Evolutionary conservation across 2,329 filamentous ascomycete genomes (phyloP).

Genomic region (Capronia epimyces): DNA sequence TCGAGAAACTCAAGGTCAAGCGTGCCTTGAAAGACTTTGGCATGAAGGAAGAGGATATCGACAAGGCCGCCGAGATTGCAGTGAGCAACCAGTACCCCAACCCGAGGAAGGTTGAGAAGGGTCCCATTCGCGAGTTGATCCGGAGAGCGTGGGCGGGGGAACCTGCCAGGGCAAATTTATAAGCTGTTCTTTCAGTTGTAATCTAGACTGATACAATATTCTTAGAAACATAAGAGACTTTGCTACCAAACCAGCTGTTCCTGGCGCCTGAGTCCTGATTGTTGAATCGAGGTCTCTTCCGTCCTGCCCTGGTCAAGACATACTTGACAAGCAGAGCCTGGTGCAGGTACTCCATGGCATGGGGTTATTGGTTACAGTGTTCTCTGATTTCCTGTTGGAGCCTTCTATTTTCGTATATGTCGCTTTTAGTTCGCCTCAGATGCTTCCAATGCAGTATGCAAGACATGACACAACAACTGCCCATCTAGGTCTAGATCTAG

Average conservation of each 20-base stretch:
- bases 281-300: too few species aligned
- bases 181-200: neutral
- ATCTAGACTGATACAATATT: neutral
- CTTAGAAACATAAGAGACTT: neutral
- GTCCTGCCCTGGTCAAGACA: neutral
- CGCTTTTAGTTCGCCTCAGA: too few species aligned
- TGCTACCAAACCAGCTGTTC: too few species aligned
- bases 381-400: neutral
- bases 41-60: slow-evolving; percentile 57
- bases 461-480: too few species aligned
- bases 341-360: too few species aligned
- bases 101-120: slow-evolving; percentile 50
- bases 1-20: slow-evolving; percentile 51
- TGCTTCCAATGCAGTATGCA: too few species aligned
- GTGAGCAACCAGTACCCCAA: slow-evolving; percentile 57
- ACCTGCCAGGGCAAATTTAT: slow-evolving; percentile 21
- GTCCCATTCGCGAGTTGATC: slow-evolving; percentile 51
- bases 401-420: neutral
- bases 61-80: slow-evolving; percentile 55
- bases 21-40: slow-evolving; percentile 51
- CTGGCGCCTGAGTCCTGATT: too few species aligned
- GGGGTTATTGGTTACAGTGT: too few species aligned
- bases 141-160: slow-evolving; percentile 59
- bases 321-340: neutral
- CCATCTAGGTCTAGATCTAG: too few species aligned